Evolutionary conservation across 805 yeast genomes (phyloP).

Genomic region (Yamadazyma paraphyllophila): DNA sequence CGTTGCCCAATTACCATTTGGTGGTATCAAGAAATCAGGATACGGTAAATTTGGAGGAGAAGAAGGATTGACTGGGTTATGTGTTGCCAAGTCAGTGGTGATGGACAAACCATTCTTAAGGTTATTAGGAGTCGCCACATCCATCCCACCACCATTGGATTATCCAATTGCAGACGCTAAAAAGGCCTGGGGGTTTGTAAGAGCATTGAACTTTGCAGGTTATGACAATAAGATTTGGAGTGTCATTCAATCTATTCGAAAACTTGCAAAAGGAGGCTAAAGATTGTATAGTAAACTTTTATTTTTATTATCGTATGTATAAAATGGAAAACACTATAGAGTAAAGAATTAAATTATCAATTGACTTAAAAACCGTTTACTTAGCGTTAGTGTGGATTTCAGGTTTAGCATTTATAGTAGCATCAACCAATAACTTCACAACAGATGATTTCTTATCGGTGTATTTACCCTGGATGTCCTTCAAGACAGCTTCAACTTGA

Average conservation of each 20-base stretch:
- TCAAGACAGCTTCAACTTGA: constrained; percentile 67
- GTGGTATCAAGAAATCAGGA: constrained; percentile 91
- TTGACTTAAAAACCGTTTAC: background rate
- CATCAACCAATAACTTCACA: constrained; percentile 71
- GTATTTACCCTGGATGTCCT: constrained; percentile 63
- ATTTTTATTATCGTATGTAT: constrained; percentile 1
- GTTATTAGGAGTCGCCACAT: constrained; percentile 58
- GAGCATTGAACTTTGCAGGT: constrained; percentile 77
- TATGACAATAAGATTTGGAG: constrained; percentile 77
- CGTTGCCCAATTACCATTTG: constrained; percentile 95
- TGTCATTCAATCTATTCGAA: constrained; percentile 39
- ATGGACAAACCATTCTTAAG: constrained; percentile 74
- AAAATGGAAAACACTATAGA: constrained; percentile 3
- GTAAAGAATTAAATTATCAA: constrained; percentile 3
- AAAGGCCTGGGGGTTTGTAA: constrained; percentile 87
- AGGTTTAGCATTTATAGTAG: constrained; percentile 77
- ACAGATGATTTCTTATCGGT: constrained; percentile 63
- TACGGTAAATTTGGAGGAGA: constrained; percentile 98
- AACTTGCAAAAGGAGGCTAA: constrained; percentile 35
- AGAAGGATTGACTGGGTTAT: constrained; percentile 90
- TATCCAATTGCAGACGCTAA: constrained; percentile 82
- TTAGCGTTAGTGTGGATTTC: constrained; percentile 77
- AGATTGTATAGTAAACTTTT: background rate
- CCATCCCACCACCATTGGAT: constrained; percentile 85
- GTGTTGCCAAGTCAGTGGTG: constrained; percentile 83